These are phyloP conservation scores for Phylloporus sp. DNA, from an alignment of 768 basidiomycete species.

Conservation along the genomic window DNA sequence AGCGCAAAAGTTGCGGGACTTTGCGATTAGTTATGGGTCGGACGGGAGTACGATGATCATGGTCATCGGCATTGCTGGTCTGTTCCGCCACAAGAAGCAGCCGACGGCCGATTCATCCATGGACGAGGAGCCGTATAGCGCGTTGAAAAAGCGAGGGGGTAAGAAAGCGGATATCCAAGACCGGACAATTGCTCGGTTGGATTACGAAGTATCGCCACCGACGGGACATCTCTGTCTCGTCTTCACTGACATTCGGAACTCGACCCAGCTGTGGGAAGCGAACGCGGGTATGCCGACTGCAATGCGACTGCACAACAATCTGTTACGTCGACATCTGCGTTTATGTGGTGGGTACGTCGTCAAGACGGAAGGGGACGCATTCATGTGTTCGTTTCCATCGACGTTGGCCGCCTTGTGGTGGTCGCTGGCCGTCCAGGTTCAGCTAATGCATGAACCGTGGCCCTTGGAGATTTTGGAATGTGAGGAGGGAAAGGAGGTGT, in stretches of 20 bases:
- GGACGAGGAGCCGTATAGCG: constrained; percentile 34
- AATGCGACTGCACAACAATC: constrained; percentile 82
- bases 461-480: constrained; percentile 90
- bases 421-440: constrained; percentile 80
- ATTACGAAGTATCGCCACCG: constrained; percentile 78
- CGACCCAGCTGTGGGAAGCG: constrained; percentile 93
- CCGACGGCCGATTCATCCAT: constrained; percentile 27
- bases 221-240: constrained; percentile 85
- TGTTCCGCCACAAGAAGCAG: constrained; percentile 58
- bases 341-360: constrained; percentile 96
- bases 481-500: constrained; percentile 80
- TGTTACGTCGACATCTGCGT: constrained; percentile 80
- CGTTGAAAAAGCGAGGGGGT: constrained; percentile 27
- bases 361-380: constrained; percentile 98
- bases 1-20: constrained; percentile 93
- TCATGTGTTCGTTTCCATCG: constrained; percentile 97
- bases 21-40: constrained; percentile 95
- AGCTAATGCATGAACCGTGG: constrained; percentile 81
- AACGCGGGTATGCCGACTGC: constrained; percentile 94
- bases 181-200: constrained; percentile 56
- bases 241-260: constrained; percentile 97
- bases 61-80: constrained; percentile 81
- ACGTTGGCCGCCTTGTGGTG: constrained; percentile 84
- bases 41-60: constrained; percentile 96
- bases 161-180: constrained; percentile 53